Base-by-base conservation (phyloP, 305 asterid species). In the Nicotiana rustica region DNA sequence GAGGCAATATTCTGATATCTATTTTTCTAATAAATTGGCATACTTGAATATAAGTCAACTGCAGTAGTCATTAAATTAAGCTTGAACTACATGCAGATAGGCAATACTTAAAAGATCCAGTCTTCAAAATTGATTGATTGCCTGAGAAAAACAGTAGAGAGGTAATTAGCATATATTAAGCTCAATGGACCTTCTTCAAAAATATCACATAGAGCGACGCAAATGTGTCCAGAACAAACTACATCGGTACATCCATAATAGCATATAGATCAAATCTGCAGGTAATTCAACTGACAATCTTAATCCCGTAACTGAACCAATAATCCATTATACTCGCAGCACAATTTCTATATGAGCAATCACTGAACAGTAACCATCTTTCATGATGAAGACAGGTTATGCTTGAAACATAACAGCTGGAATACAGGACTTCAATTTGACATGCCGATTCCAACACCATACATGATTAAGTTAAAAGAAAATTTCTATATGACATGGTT, bases 211-310 rank as follows among this genome's bases (percentile, higher is more conserved):
- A 19, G 78, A 41, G 47, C 41, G 78, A 5, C 0, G 10, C 78
- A 70, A 70, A 70, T 70, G 6, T 18, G 35, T 70, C 62, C 41
- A 47, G 41, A 47, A 73, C 79, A 73, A 49, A 73, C 64, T 49
- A 49, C 29, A 25, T 9, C 7, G 44, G 64, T 73, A 73, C 0
- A 25, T n/a, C 79, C 25, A 47, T 73, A 52, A 52, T 52, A 52
- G 59, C 59, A 52, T 52, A 1, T 52, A 10, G 59, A 52, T 52
- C 4, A 52, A 52, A 12, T 52, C 59, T 52, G 59, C 79, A 14
- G 9, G 44, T 14, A 25, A 19, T 73, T 73, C 64, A 73, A 25
- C 79, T 0, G 62, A 12, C 7, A 71, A 71, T 21, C 13, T 66
- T 66, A 31, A 66, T 66, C 61, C 1, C 15, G 47, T 0, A 13